Evolutionary conservation across 306 rosid species (phyloP), one percentile per base, ranked within the genome.

Genomic region (Vigna hirtella): DNA sequence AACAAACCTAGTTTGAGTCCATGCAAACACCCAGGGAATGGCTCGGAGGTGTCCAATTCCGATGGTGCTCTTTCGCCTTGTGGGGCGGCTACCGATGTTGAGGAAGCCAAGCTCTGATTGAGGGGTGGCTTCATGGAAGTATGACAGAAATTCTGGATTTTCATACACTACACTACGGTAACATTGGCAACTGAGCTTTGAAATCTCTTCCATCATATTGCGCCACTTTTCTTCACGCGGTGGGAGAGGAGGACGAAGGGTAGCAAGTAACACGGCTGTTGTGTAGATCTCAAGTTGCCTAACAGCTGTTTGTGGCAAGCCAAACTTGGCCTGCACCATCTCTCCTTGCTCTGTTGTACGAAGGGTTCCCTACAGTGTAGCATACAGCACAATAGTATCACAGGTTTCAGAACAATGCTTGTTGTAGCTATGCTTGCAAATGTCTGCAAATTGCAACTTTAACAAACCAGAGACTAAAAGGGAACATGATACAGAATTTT

Each of bases 241-340:
- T 7, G 91, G 89, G 18, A 20, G 87, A 62, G 98, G 98, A 28
- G 98, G 98, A 12, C 96, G 87, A 17, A 90, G 76, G 14, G 97
- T 91, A 50, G 98, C 91, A 70, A 93, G 97, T 48, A 93, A 91
- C 77, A 94, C 98, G 14, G 98, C 97, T 58, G 98, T 94, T 50
- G 98, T 94, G 83, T 91, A 90, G 77, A 94, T 91, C 73, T 94
- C 98, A 74, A 94, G 90, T 87, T 94, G 98, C 83, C 98, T 90
- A 66, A 93, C 91, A 6, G 97, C 96, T 28, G 88, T 91, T 71
- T 90, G 93, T 48, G 97, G 96, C 82, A 93, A 76, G 66, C 97
- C 97, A 72, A 93, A 91, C 83, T 93, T 93, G 38, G 96, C 96
- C 86, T 91, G 94, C 47, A 93, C 91, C 98, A 93, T 93, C 85